Evolutionary conservation across 148 eudicot genomes (phyloP), one percentile per base, ranked within the genome.

Genomic region (Oxyria digyna): DNA sequence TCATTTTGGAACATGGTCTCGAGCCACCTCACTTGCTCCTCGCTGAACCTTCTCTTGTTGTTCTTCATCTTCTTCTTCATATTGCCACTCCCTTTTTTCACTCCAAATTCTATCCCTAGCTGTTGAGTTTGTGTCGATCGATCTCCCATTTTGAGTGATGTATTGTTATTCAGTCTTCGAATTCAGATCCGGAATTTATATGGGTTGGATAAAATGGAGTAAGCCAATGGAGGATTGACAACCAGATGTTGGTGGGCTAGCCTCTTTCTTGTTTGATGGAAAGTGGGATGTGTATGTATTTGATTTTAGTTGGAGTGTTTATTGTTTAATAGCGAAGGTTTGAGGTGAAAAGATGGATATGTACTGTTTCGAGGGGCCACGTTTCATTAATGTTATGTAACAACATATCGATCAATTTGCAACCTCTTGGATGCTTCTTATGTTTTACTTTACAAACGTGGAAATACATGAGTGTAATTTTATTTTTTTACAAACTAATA

Each of bases 11-110:
- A 87, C 32, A 80, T 81, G 12, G 70, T 68, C 40, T 87, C 89
- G 8, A 87, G 71, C 8, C 84, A 87, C 37, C 67, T 78, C 21
- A 87, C 82, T 75, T 87, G 94, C 9, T 83, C 87, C 50, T 81
- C 85, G 31, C 76, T 83, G 62, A 87, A 83, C 75, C 94, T 77
- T 74, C 74, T 78, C 72, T 80, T 79, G 67, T 77, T 81, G 65
- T 79, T 73, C 68, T 48, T 73, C 77, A 37, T 78, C 69, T 62
- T 85, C 45, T 57, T 48, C 74, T 74, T 78, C 73, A 74, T 72
- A 14, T 62, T 9, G 72, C n/a, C 18, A 38, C 4, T 5, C 55
- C 24, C 27, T 54, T 42, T 75, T 71, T 68, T 74, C 24, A 63
- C 71, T 18, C 76, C 79, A 9, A 71, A 72, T 26, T 73, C 67